These are phyloP conservation scores for Phytopythium chamaehyphon DNA, from an alignment of 352 stramenopile species.

Conservation along the genomic window DNA sequence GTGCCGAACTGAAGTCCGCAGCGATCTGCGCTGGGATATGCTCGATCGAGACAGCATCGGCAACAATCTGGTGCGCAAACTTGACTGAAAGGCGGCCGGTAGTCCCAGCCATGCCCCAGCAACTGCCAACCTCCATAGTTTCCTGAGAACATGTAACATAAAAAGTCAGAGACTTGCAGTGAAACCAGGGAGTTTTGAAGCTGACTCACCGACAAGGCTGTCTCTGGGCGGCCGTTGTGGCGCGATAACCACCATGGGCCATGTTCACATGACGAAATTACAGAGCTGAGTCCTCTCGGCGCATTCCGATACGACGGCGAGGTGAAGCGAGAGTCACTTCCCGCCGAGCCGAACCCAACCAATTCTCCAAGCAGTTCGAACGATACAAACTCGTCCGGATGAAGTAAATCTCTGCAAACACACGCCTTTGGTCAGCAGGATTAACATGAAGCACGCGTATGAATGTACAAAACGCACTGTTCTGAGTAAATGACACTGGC, in stretches of 20 bases:
- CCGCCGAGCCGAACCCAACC: slow-evolving; percentile 18
- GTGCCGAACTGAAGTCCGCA: slow-evolving; percentile 65
- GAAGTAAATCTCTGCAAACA: slow-evolving; percentile 49
- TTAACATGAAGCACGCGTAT: neutral
- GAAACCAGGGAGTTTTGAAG: slow-evolving; percentile 1
- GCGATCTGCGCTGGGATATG: slow-evolving; percentile 73
- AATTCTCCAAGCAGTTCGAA: slow-evolving; percentile 24
- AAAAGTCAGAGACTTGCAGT: neutral
- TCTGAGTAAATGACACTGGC: slow-evolving; percentile 53
- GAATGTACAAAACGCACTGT: slow-evolving; percentile 23
- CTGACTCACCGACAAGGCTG: slow-evolving; percentile 59
- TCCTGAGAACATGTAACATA: slow-evolving; percentile 29
- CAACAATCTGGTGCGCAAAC: slow-evolving; percentile 61
- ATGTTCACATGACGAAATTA: slow-evolving; percentile 40
- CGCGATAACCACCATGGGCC: slow-evolving; percentile 74
- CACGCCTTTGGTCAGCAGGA: slow-evolving; percentile 2
- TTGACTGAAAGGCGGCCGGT: slow-evolving; percentile 71
- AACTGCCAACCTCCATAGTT: slow-evolving; percentile 84
- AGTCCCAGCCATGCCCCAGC: slow-evolving; percentile 60
- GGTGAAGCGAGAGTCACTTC: slow-evolving; percentile 39
- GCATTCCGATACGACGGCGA: slow-evolving; percentile 46
- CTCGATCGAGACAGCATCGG: slow-evolving; percentile 69
- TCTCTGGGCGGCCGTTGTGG: slow-evolving; percentile 72
- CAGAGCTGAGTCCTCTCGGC: slow-evolving; percentile 28
- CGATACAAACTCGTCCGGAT: slow-evolving; percentile 23